Evolutionary conservation across 2,329 filamentous ascomycete genomes (phyloP), one percentile per base, ranked within the genome.

Genomic region (Beauveria sp.): DNA sequence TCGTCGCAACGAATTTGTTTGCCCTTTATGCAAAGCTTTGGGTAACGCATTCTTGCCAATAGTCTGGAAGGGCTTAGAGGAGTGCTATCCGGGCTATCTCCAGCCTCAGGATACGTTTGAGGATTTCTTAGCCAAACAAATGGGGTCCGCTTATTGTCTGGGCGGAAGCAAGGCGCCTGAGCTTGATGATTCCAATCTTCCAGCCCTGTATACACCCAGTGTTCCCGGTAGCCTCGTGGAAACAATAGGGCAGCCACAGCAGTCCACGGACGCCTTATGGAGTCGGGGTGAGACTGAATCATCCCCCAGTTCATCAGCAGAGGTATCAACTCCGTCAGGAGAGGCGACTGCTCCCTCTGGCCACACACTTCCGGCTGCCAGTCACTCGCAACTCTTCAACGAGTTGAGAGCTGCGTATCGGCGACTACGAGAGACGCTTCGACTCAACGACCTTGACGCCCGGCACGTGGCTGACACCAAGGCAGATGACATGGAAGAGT

Each of bases 31-130:
- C 79, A 99, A 99, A 75, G 96, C 95, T 3, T 81, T 99, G 0
- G 95, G 95, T 3, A 99, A 99, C 71, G 85, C 91, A 0, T 99
- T 99, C 76, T 74, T 99, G 43, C 96, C 96, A 0, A 91, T 99
- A 64, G 87, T 96, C 43, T 99, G 95, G 95, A 96, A 93, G 72
- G 90, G 90, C 28, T 88, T 96, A 69, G 90, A 96, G 67, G 90
- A 96, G 70, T 85, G 87, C 1, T 91, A 93, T 64, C 87, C 91
- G 0, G 88, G 90, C 3, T 80, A 85, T n/a, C 76, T 97, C 43
- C 80, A 85, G 57, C 76, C 86, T 5, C 71, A 80, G 38, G 74
- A 74, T 20, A 72, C 80, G 1, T 93, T 96, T 70, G 80, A 86
- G 3, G 79, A 86, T 0, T 96, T 91, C 77, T 75, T 96, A 16